Conservation (phyloP, 2,329 filamentous ascomycete species). For the Acrocalymma vagum region DNA sequence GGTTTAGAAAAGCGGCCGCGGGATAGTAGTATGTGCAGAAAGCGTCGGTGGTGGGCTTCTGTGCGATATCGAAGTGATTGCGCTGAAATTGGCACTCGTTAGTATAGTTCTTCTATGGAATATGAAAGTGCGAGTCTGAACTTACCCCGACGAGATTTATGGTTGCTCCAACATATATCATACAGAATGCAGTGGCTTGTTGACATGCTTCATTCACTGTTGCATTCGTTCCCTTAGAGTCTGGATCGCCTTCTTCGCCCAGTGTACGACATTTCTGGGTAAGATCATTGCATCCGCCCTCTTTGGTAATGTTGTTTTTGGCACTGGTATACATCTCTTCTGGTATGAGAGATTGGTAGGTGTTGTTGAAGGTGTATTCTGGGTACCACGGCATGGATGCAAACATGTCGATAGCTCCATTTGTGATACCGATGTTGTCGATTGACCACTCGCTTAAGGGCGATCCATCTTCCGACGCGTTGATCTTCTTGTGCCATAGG, state of each 20-base stretch:
- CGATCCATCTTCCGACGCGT: too few species aligned
- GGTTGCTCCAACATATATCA: conserved; percentile 57
- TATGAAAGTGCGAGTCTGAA: background rate
- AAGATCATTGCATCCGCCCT: conserved; percentile 60
- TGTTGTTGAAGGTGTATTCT: conserved; percentile 63
- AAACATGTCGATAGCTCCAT: conserved; percentile 54
- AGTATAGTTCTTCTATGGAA: too few species aligned
- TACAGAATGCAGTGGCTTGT: conserved; percentile 62
- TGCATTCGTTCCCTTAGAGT: conserved; percentile 38
- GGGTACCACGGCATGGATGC: conserved; percentile 56
- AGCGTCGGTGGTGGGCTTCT: conserved; percentile 22
- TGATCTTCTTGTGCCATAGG: conserved; percentile 4
- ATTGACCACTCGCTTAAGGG: too few species aligned
- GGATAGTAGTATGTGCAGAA: too few species aligned
- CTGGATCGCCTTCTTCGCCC: conserved; percentile 55
- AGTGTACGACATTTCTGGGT: conserved; percentile 58
- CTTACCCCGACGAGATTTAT: too few species aligned
- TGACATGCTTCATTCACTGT: conserved; percentile 56
- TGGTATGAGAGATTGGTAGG: conserved; percentile 61
- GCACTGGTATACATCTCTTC: conserved; percentile 45
- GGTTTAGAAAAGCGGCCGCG: too few species aligned
- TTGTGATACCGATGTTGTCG: conserved; percentile 58
- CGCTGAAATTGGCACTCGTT: too few species aligned
- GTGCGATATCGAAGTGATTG: conserved; percentile 32
- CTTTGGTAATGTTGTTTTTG: conserved; percentile 47